Evolutionary conservation across 169 alveolate species (phyloP).

Genomic region (Perkinsus olseni): DNA sequence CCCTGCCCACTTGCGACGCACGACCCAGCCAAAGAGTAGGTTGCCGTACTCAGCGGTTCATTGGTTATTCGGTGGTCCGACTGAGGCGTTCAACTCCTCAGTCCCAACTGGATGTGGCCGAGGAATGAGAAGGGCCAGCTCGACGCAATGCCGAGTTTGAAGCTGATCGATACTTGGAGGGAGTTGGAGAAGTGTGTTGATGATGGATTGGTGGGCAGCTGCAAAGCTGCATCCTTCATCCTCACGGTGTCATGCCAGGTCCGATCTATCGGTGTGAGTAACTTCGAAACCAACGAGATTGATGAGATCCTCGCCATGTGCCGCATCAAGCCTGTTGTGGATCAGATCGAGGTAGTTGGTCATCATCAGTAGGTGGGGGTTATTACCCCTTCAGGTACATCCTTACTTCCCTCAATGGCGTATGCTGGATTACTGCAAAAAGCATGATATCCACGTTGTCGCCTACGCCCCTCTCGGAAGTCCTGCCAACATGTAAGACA

Average conservation of each 20-base stretch:
- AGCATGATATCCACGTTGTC: not conserved
- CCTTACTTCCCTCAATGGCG: slow-evolving; percentile 2
- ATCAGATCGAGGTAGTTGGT: slow-evolving; percentile 57
- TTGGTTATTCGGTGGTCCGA: too few relatives aligned
- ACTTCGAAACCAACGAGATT: slow-evolving; percentile 4
- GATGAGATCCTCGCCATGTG: slow-evolving; percentile 46
- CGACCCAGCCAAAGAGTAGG: too few relatives aligned
- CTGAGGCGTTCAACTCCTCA: too few relatives aligned
- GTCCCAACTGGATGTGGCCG: too few relatives aligned
- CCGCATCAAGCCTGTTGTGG: slow-evolving; percentile 49
- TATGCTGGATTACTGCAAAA: not conserved
- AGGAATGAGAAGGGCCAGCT: not conserved
- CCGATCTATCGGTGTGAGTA: slow-evolving; percentile 42
- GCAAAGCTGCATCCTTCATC: not conserved
- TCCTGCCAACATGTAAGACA: not conserved
- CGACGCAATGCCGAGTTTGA: not conserved
- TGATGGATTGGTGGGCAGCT: slow-evolving; percentile 38
- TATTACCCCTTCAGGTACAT: not conserved
- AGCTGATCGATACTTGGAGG: slow-evolving; percentile 30
- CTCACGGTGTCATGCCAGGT: not conserved
- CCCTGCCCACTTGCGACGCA: slow-evolving; percentile 39
- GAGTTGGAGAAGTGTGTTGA: slow-evolving; percentile 45
- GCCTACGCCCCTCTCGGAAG: not conserved
- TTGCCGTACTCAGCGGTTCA: too few relatives aligned
- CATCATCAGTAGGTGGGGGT: not conserved